Evolutionary conservation across 768 basidiomycete species (phyloP).

Genomic region (Phylloporus arenicola): DNA sequence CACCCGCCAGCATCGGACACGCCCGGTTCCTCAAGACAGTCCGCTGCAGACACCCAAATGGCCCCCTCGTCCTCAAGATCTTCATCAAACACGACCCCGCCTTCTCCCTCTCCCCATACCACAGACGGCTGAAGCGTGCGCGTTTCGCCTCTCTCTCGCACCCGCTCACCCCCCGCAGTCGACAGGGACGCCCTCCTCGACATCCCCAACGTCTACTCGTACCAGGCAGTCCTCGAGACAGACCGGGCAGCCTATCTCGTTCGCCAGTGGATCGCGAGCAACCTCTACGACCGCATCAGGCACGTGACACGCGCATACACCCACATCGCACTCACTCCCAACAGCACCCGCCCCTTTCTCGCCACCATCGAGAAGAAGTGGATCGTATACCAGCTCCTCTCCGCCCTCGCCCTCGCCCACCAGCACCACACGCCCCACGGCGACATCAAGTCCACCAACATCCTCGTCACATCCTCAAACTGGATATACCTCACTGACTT

Average conservation of each 20-base stretch:
- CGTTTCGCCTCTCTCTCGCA: accelerated
- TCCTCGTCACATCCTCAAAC: conserved; percentile 94
- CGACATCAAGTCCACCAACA: conserved; percentile 96
- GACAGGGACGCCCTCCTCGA: conserved; percentile 82
- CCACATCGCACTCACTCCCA: neutral
- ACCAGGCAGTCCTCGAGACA: conserved; percentile 87
- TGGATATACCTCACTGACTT: conserved; percentile 96
- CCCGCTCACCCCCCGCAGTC: conserved; percentile 39
- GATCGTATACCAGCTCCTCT: conserved; percentile 92
- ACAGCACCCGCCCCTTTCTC: conserved; percentile 92
- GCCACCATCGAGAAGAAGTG: conserved; percentile 92
- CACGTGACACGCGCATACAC: conserved; percentile 30
- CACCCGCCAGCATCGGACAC: conserved; percentile 23
- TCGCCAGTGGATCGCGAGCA: conserved; percentile 91
- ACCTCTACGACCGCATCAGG: conserved; percentile 97
- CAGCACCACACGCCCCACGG: conserved; percentile 91
- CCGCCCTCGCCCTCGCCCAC: conserved; percentile 76
- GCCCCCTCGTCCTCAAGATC: conserved; percentile 86
- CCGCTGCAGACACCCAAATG: conserved; percentile 78
- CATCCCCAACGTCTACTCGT: conserved; percentile 83
- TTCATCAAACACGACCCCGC: conserved; percentile 93
- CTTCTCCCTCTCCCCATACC: conserved; percentile 68
- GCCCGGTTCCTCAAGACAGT: conserved; percentile 65
- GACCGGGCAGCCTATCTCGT: conserved; percentile 95
- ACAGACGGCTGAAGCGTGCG: conserved; percentile 72